Evolutionary conservation across 768 basidiomycete species (phyloP), one percentile per base, ranked within the genome.

Genomic region (Naganishia antarctica): DNA sequence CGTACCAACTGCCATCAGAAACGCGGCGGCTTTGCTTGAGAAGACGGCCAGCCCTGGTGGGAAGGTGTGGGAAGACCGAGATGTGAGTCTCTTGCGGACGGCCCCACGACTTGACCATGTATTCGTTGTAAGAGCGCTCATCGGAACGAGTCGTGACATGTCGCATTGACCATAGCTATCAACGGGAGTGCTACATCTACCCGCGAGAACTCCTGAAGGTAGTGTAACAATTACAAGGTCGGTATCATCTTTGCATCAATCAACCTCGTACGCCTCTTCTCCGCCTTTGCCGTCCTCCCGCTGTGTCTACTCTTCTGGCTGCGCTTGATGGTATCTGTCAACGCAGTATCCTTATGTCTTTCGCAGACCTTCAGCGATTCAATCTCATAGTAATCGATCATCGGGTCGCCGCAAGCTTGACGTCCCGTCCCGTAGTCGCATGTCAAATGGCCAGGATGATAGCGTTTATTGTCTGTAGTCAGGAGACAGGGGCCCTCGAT

Each of bases 401-500:
- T 68, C 87, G 78, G 61, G 78, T 81, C 79, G 83, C 84, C 23
- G 60, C 76, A 77, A 0, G 49, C 63, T 77, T 79, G 79, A 87
- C 80, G 45, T 59, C 72, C 69, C 31, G 65, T 63, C 28, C 68
- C 80, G 70, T 85, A 53, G 78, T 93, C 90, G 77, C 92, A 96
- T 28, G 84, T 80, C 72, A 96, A 83, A 74, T 92, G 91, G 64
- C 89, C 89, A 5, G 91, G 89, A 74, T 94, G 92, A 78, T 87
- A 94, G 31, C 87, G 83, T 70, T 84, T 85, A 11, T 88, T 87
- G 12, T 84, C 79, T 68, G 92, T 86, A 18, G 89, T 90, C 21
- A 93, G 85, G 12, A 92, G 89, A 74, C 91, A 96, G 1, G 91
- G 86, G 0, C 92, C 92, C 78, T 97, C 92, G 68, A 97, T 91